Evolutionary conservation across 495 filamentous ascomycete genomes (phyloP), one percentile per base, ranked within the genome.

Genomic region (Penicillium fimorum): DNA sequence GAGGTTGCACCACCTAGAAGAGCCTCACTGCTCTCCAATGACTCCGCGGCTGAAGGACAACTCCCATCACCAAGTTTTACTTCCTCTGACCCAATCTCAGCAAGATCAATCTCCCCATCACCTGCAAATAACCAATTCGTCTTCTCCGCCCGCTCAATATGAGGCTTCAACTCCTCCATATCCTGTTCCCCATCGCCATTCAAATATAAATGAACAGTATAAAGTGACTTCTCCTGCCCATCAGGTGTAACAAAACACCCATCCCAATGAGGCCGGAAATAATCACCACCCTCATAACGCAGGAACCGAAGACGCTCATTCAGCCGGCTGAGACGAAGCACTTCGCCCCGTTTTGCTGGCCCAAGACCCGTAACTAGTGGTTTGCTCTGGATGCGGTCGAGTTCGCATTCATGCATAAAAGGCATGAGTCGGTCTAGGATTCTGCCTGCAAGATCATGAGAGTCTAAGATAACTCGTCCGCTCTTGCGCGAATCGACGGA

Each of bases 121-220:
- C 57, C 41, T 11, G 22, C 46, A 49, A 53, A 61, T 13, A 65
- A 32, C 11, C 29, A 30, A 49, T 55, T 37, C 25, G 37, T 29
- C 57, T 61, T 66, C 41, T 60, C 52, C 5, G 45, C 60, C 52
- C 48, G 48, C 48, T 62, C 44, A 45, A 68, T 59, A 52, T 68
- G 65, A 15, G 58, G 52, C 47, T 38, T 9, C 50, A 76, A 49
- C 45, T 73, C 70, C 24, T 60, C 41, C 41, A 71, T 41, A 68
- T 78, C 69, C 58, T 77, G 79, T 43, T 74, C 73, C n/a, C 70
- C 76, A 1, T 75, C 72, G 40, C 85, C 78, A 65, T 89, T 92
- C 48, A 97, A 78, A 68, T 96, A 97, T 15, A 96, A 69, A 55
- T 97, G 92, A 25, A 96, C 70, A 0, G 92, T 96, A 61, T 85